Conservation (phyloP, 202 grass and related monocot species). For the Zizania palustris region DNA sequence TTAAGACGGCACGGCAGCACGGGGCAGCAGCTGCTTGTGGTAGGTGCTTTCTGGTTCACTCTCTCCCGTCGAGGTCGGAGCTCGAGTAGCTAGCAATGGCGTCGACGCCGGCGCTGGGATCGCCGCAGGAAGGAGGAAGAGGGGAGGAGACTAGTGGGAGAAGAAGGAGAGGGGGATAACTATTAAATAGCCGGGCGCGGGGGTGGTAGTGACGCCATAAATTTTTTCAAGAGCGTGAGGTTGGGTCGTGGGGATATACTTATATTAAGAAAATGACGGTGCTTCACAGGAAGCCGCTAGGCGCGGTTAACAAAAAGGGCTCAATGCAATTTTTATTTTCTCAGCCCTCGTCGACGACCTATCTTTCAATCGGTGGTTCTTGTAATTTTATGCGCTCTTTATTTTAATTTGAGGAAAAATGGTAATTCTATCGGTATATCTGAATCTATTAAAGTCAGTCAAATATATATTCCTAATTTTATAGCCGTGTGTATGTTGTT, state of each 20-base stretch:
- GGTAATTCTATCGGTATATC: too few relatives aligned
- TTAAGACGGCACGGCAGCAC: too few relatives aligned
- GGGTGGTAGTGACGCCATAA: not conserved
- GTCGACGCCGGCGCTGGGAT: not conserved
- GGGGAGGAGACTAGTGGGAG: not conserved
- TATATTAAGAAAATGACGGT: not conserved
- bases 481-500: too few relatives aligned
- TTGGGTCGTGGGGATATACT: too few relatives aligned
- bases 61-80: not conserved
- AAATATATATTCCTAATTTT: too few relatives aligned
- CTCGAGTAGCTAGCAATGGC: not conserved
- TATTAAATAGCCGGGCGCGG: constrained; percentile 24
- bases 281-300: not conserved
- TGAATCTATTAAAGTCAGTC: too few relatives aligned
- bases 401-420: too few relatives aligned
- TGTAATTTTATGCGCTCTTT: too few relatives aligned
- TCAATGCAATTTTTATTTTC: not conserved
- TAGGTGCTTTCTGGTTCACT: not conserved
- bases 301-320: too few relatives aligned
- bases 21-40: not conserved
- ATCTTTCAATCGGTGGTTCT: not conserved
- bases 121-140: not conserved
- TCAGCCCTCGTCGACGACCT: not conserved
- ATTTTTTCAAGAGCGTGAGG: not conserved
- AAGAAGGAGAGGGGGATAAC: not conserved